These are phyloP conservation scores for Aspergillus sp. DNA, from an alignment of 2,329 filamentous ascomycete genomes.

Conservation along the genomic window DNA sequence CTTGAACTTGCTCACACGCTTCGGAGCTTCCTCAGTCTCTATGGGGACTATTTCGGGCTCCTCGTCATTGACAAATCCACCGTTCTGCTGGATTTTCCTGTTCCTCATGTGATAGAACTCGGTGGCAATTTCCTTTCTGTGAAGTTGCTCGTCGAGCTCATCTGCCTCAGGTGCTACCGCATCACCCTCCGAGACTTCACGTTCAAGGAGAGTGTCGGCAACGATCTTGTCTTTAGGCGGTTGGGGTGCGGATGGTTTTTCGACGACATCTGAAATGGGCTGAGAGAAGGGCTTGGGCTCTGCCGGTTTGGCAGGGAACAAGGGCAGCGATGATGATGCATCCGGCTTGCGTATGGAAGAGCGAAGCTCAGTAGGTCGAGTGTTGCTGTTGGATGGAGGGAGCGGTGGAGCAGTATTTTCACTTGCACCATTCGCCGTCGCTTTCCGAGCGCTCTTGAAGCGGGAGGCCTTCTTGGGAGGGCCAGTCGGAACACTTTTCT, in stretches of 20 bases:
- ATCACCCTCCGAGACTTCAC: slow-evolving; percentile 31
- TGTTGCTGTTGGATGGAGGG: slow-evolving; percentile 8
- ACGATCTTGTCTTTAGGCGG: slow-evolving; percentile 49
- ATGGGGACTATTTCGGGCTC: slow-evolving; percentile 63
- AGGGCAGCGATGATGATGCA: slow-evolving; percentile 17
- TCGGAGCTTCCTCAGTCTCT: slow-evolving; percentile 54
- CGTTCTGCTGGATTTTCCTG: slow-evolving; percentile 74
- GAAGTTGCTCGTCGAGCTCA: slow-evolving; percentile 66
- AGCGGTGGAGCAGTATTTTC: slow-evolving; percentile 6
- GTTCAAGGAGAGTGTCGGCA: slow-evolving; percentile 55
- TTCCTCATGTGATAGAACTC: slow-evolving; percentile 83
- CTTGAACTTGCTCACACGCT: slow-evolving; percentile 44
- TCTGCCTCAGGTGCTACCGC: slow-evolving; percentile 48
- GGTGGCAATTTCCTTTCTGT: slow-evolving; percentile 71
- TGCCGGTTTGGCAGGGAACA: slow-evolving; percentile 34
- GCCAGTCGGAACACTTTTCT: slow-evolving; percentile 13
- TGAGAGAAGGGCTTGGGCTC: slow-evolving; percentile 35
- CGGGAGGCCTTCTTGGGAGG: slow-evolving; percentile 39
- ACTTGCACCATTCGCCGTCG: slow-evolving; percentile 5
- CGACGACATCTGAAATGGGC: slow-evolving; percentile 24
- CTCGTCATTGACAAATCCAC: slow-evolving; percentile 72
- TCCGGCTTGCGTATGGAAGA: slow-evolving; percentile 17
- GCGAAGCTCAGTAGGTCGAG: slow-evolving; percentile 14
- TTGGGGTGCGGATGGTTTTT: slow-evolving; percentile 19
- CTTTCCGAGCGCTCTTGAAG: slow-evolving; percentile 36